Evolutionary conservation across 495 filamentous ascomycete species (phyloP).

Genomic region (Hypomontagnella submonticulosa): DNA sequence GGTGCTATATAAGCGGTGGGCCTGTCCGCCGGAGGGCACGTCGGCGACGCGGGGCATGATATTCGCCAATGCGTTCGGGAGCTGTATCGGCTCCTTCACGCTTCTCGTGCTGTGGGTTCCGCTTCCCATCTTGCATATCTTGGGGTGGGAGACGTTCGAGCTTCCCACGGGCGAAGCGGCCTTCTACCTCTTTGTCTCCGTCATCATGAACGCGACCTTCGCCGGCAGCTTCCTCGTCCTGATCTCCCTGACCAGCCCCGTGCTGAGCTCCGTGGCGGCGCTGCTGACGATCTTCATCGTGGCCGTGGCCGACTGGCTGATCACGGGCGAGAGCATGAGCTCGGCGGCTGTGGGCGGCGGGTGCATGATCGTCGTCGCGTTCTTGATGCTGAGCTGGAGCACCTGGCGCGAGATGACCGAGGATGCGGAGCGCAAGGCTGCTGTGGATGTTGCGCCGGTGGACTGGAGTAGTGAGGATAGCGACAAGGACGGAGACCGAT

Average conservation of each 20-base stretch:
- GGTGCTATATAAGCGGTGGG: constrained; percentile 91
- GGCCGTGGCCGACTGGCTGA: constrained; percentile 87
- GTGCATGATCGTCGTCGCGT: constrained; percentile 84
- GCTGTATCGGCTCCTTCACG: constrained; percentile 85
- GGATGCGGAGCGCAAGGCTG: constrained; percentile 63
- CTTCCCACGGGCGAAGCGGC: constrained; percentile 79
- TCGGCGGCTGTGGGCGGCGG: constrained; percentile 83
- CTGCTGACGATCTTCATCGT: constrained; percentile 97
- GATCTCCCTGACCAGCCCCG: constrained; percentile 90
- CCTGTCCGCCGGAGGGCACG: constrained; percentile 90
- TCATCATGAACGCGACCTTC: constrained; percentile 87
- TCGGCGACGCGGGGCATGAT: constrained; percentile 84
- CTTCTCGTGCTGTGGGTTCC: constrained; percentile 91
- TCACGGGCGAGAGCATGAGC: constrained; percentile 79
- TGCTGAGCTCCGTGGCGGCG: constrained; percentile 89
- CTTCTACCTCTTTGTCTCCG: constrained; percentile 80
- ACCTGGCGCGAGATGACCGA: constrained; percentile 93
- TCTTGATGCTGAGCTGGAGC: constrained; percentile 85
- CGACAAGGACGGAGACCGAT: constrained; percentile 36
- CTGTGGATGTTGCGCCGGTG: constrained; percentile 21
- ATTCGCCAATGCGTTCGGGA: constrained; percentile 92
- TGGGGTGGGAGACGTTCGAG: constrained; percentile 83
- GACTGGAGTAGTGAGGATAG: constrained; percentile 46
- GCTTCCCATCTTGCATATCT: constrained; percentile 80
- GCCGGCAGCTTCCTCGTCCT: constrained; percentile 93